phyloP scores from a whole-genome alignment of 441 rosid genomes.

The Mallotus repandus region DNA sequence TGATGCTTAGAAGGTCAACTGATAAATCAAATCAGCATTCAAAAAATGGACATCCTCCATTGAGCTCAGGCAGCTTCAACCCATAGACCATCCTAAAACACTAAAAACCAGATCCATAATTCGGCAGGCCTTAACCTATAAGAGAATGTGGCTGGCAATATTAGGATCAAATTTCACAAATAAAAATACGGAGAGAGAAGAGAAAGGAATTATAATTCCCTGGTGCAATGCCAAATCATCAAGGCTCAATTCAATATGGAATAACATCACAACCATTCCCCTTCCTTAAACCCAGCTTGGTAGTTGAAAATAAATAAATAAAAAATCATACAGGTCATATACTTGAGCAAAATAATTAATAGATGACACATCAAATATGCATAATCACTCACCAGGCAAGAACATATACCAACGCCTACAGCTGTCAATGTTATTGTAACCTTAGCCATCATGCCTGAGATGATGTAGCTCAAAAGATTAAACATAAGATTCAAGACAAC shows the following conservation, averaged over 20 bases:
- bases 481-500: no score
- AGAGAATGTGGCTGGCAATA: not conserved
- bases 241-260: constrained; percentile 74
- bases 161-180: constrained; percentile 10
- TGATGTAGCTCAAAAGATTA: no score
- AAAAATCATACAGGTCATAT: not conserved
- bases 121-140: constrained; percentile 74
- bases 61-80: constrained; percentile 84
- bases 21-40: constrained; percentile 47
- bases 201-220: not conserved
- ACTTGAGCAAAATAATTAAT: no score
- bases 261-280: constrained; percentile 84
- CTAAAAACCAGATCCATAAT: constrained; percentile 75
- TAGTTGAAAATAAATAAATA: constrained; percentile 9
- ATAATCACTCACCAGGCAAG: no score
- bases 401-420: no score
- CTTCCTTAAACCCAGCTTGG: constrained; percentile 84
- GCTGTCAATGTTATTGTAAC: no score
- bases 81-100: constrained; percentile 89
- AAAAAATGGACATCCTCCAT: constrained; percentile 43
- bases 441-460: no score
- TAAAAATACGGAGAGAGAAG: not conserved
- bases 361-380: no score
- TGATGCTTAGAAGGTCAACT: not conserved
- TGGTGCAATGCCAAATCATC: constrained; percentile 63